Conservation (phyloP, 805 yeast species). For the Kodamaea leandrae region DNA sequence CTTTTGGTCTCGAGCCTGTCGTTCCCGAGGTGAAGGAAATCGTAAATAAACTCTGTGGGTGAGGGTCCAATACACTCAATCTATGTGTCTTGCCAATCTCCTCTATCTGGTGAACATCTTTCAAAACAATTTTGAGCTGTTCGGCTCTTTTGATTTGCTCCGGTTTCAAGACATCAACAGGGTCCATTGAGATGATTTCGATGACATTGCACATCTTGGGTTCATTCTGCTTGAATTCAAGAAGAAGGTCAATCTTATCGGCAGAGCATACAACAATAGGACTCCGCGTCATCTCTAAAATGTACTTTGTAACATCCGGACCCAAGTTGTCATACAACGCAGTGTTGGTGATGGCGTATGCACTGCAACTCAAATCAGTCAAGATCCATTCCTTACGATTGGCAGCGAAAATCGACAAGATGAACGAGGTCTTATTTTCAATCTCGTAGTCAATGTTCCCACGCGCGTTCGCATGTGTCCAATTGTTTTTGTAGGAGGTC, state of each 20-base stretch:
- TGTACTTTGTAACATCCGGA: constrained; percentile 18
- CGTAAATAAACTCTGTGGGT: constrained; percentile 49
- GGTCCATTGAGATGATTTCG: constrained; percentile 28
- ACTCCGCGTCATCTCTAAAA: constrained; percentile 18
- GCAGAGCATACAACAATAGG: constrained; percentile 18
- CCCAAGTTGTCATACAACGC: constrained; percentile 23
- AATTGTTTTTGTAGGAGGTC: constrained; percentile 15
- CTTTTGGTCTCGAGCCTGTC: constrained; percentile 67
- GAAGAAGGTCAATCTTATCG: constrained; percentile 16
- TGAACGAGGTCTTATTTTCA: constrained; percentile 14
- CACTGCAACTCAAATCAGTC: constrained; percentile 16
- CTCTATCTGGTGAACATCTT: constrained; percentile 33
- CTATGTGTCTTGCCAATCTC: constrained; percentile 31
- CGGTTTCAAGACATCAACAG: constrained; percentile 10
- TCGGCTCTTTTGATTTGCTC: constrained; percentile 21
- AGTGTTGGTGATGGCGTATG: constrained; percentile 19
- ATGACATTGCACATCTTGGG: constrained; percentile 19
- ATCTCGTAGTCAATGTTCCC: constrained; percentile 9
- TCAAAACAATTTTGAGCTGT: constrained; percentile 22
- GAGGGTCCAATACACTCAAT: constrained; percentile 42
- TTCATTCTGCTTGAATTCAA: constrained; percentile 16
- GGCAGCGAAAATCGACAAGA: constrained; percentile 21
- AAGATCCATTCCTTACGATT: constrained; percentile 20
- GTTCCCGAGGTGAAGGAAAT: constrained; percentile 76
- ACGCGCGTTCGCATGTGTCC: constrained; percentile 4